Conservation (phyloP, 1,139 yeast species). For the Yarrowia galli region DNA sequence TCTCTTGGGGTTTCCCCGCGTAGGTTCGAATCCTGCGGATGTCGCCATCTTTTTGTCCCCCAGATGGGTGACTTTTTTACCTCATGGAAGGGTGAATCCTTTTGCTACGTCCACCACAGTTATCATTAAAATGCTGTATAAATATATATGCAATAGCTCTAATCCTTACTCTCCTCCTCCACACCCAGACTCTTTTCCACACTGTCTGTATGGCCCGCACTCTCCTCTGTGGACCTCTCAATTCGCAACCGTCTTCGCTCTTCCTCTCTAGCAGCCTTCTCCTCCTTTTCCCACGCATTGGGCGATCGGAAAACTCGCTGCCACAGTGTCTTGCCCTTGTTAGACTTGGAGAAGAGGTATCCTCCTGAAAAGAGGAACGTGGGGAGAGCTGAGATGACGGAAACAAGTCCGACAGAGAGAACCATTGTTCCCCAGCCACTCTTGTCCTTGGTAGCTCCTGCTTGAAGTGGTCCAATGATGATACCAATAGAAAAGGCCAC, state of each 20-base stretch:
- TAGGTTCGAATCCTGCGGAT: conserved; percentile 39
- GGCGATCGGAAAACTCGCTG: conserved; percentile 17
- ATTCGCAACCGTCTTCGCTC: neutral
- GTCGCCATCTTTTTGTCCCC: conserved; percentile 17
- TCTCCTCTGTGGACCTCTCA: neutral
- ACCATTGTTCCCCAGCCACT: conserved; percentile 48
- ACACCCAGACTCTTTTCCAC: neutral
- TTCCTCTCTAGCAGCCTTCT: conserved; percentile 12
- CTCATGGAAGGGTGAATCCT: no score
- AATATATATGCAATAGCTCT: neutral
- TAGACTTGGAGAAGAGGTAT: conserved; percentile 38
- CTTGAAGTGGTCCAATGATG: conserved; percentile 50
- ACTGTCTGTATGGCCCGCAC: neutral
- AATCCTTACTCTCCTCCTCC: neutral
- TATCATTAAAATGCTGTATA: neutral
- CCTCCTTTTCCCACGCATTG: conserved; percentile 23
- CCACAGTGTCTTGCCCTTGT: conserved; percentile 24
- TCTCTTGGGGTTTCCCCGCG: conserved; percentile 39
- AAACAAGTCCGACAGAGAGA: conserved; percentile 46
- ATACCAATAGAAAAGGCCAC: conserved; percentile 50
- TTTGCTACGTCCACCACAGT: neutral
- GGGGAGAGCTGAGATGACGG: conserved; percentile 45
- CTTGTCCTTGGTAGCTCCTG: conserved; percentile 46
- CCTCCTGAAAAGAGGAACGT: conserved; percentile 48
- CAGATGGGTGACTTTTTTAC: no score